Evolutionary conservation across 352 stramenopile genomes (phyloP), one percentile per base, ranked within the genome.

Genomic region (Pythium brachiatum): DNA sequence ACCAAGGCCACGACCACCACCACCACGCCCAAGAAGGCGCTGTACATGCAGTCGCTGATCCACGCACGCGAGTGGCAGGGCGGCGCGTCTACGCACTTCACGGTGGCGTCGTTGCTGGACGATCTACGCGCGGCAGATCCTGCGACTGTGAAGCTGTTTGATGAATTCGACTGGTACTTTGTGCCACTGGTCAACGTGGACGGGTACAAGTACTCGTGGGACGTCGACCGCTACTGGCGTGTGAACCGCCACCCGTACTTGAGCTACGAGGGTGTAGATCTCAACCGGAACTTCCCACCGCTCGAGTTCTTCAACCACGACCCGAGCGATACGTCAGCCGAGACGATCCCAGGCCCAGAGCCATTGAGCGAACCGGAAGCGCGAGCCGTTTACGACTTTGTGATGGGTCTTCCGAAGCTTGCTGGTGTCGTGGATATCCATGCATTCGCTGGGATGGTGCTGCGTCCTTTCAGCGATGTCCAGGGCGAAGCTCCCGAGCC

Each of bases 181-280:
- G 80, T 90, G 25, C 84, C 84, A 2, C 74, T 93, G 54, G 79
- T 90, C 38, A 93, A 93, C 57, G 70, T 90, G 43, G 84, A 93
- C 39, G 84, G 84, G 18, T 94, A 90, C 68, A 70, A 81, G n/a
- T 87, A 88, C 64, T 76, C 84, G 51, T 89, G 77, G 77, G 73
- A 82, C 6, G 51, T 63, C 0, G 72, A 90, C 41, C 75, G 83
- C 9, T 81, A 86, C 65, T 90, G 82, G 81, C 81, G 83, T 21
- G 83, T 75, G 31, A 93, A 74, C 53, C 78, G 82, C 13, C 58
- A 76, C 2, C 53, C 76, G 26, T 29, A 43, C 16, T 74, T 80
- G 18, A 72, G 70, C 1, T 75, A 64, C n/a, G 62, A 77, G 5
- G 77, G 81, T 20, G 82, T 93, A 21, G 84, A 93, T 65, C 65